These are phyloP conservation scores for Bombardia bombarda DNA, from an alignment of 495 filamentous ascomycete genomes.

Conservation along the genomic window DNA sequence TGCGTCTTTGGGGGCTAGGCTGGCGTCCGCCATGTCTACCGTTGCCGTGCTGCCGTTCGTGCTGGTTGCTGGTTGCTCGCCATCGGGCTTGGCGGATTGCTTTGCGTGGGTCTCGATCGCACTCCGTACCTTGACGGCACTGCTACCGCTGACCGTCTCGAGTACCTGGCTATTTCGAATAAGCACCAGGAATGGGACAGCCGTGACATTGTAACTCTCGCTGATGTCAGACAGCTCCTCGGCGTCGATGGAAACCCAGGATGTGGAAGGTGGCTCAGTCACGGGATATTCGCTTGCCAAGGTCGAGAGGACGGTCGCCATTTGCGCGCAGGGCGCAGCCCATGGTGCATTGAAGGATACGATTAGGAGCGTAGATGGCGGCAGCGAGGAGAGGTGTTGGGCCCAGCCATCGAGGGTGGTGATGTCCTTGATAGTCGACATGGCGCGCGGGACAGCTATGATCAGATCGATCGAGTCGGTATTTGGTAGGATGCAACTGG, in stretches of 20 bases:
- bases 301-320: constrained; percentile 76
- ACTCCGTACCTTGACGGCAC: constrained; percentile 69
- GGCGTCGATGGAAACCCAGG: constrained; percentile 82
- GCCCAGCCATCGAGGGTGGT: constrained; percentile 59
- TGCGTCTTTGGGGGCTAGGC: constrained; percentile 27
- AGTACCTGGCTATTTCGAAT: constrained; percentile 61
- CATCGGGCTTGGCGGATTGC: constrained; percentile 2
- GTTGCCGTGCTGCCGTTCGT: constrained; percentile 21
- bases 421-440: constrained; percentile 72
- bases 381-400: constrained; percentile 52
- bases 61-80: constrained; percentile 14
- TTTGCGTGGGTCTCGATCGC: constrained; percentile 76
- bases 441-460: constrained; percentile 21
- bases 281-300: constrained; percentile 76
- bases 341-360: constrained; percentile 93
- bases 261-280: constrained; percentile 53
- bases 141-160: constrained; percentile 79
- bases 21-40: constrained; percentile 6
- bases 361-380: constrained; percentile 60
- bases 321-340: constrained; percentile 94
- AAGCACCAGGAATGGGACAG: constrained; percentile 86
- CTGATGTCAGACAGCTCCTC: constrained; percentile 83
- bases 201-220: constrained; percentile 84
- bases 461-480: too few relatives aligned
- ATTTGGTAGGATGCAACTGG: too few relatives aligned